Evolutionary conservation across 2,329 filamentous ascomycete genomes (phyloP).

Genomic region (Diaporthe sp.): DNA sequence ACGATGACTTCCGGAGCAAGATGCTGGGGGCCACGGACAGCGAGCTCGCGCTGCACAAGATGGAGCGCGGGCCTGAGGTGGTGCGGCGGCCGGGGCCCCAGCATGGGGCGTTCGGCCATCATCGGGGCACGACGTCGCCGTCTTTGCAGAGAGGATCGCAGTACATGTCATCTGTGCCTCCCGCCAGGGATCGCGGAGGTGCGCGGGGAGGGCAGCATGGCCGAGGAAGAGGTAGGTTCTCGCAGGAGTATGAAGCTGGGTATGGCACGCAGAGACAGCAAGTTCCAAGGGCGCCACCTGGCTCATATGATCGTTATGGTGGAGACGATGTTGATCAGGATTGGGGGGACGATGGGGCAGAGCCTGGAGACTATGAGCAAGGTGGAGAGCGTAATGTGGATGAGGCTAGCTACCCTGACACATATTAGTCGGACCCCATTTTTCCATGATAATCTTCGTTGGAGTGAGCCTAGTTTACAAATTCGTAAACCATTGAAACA

Average conservation of each 20-base stretch:
- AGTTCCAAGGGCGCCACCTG: neutral
- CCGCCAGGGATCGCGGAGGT: neutral
- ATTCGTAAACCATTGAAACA: too few relatives aligned
- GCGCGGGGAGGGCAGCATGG: neutral
- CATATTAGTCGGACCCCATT: neutral
- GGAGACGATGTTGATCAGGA: neutral
- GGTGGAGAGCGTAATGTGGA: neutral
- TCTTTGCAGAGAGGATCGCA: neutral
- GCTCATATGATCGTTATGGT: neutral
- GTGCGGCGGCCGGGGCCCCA: neutral
- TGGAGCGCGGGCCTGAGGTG: neutral
- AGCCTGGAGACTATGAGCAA: neutral
- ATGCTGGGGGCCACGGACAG: neutral
- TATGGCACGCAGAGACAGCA: neutral
- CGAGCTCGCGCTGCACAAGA: conserved; percentile 2
- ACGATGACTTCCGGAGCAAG: conserved; percentile 15
- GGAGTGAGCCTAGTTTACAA: too few relatives aligned
- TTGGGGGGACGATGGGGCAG: neutral
- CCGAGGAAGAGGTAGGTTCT: neutral
- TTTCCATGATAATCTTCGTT: neutral
- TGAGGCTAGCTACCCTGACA: neutral
- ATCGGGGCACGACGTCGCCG: neutral
- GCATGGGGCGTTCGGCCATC: neutral
- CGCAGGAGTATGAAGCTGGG: neutral
- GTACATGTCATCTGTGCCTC: neutral